These are phyloP conservation scores for Dipodascopsis uninucleata DNA, from an alignment of 805 yeast species.

Conservation along the genomic window DNA sequence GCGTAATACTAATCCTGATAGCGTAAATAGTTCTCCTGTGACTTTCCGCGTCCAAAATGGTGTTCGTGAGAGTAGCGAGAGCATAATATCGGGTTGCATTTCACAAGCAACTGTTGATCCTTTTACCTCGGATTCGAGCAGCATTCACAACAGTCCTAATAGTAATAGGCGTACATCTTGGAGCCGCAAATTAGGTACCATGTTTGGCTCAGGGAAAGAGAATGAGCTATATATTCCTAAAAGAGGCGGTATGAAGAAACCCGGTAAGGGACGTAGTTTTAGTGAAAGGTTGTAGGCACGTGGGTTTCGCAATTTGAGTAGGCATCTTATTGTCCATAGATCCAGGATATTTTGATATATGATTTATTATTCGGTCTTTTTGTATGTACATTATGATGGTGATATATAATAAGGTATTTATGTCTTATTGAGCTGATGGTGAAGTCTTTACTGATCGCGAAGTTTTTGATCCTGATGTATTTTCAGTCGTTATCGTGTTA, in stretches of 20 bases:
- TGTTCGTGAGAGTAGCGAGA: not conserved
- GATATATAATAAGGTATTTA: no score
- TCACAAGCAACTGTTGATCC: conserved; percentile 2
- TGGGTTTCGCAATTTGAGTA: no score
- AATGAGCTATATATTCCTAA: conserved; percentile 18
- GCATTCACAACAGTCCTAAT: not conserved
- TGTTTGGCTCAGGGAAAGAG: conserved; percentile 24
- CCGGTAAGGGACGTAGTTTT: conserved; percentile 16
- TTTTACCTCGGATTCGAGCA: not conserved
- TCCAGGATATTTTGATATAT: no score
- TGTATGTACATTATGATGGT: no score
- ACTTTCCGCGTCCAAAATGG: not conserved
- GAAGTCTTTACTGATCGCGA: no score
- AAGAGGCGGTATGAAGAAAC: conserved; percentile 12
- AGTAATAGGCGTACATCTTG: conserved; percentile 16
- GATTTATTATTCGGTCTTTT: no score
- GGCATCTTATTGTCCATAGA: no score
- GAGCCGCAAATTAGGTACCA: conserved; percentile 22
- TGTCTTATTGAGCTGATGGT: no score
- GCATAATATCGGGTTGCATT: not conserved
- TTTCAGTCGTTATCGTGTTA: no score
- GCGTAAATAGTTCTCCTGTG: not conserved
- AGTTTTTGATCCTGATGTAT: no score
- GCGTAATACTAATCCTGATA: no score
- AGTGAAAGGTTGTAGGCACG: conserved; percentile 21